These are phyloP conservation scores for Scorias spongiosa DNA, from an alignment of 2,329 filamentous ascomycete species.

Conservation along the genomic window DNA sequence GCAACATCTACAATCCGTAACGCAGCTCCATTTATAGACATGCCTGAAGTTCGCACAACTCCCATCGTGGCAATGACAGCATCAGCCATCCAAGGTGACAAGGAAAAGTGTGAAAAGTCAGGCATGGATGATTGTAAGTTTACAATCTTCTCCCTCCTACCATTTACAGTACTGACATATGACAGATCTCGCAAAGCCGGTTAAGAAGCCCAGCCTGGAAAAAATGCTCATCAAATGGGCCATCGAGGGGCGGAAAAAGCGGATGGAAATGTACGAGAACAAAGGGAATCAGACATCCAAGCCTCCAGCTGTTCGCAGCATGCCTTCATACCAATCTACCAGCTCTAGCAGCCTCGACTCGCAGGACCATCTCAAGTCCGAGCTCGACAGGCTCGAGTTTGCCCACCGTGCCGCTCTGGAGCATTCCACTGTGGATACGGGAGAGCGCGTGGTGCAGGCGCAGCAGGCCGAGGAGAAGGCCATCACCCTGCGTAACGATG, in stretches of 20 bases:
- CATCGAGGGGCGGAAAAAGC: constrained; percentile 25
- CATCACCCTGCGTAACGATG: constrained; percentile 37
- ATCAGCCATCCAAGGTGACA: constrained; percentile 61
- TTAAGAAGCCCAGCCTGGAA: constrained; percentile 52
- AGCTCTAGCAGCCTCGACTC: constrained; percentile 11
- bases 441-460: constrained; percentile 30
- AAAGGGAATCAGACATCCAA: constrained; percentile 3
- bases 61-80: constrained; percentile 75
- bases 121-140: constrained; percentile 51
- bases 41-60: constrained; percentile 41
- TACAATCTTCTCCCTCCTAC: neutral
- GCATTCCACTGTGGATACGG: constrained; percentile 27
- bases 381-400: constrained; percentile 20
- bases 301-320: constrained; percentile 10
- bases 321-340: constrained; percentile 9
- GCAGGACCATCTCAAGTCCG: constrained; percentile 18
- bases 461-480: constrained; percentile 41
- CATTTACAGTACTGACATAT: constrained; percentile 14
- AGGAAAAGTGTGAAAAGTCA: constrained; percentile 55
- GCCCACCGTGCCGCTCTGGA: constrained; percentile 24
- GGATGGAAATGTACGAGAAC: constrained; percentile 10
- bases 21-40: constrained; percentile 47
- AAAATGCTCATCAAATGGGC: constrained; percentile 59
- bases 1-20: constrained; percentile 60
- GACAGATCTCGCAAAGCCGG: constrained; percentile 49